Evolutionary conservation across 176 grass and related monocot species (phyloP), one percentile per base, ranked within the genome.

Genomic region (Carex myosuroides): DNA sequence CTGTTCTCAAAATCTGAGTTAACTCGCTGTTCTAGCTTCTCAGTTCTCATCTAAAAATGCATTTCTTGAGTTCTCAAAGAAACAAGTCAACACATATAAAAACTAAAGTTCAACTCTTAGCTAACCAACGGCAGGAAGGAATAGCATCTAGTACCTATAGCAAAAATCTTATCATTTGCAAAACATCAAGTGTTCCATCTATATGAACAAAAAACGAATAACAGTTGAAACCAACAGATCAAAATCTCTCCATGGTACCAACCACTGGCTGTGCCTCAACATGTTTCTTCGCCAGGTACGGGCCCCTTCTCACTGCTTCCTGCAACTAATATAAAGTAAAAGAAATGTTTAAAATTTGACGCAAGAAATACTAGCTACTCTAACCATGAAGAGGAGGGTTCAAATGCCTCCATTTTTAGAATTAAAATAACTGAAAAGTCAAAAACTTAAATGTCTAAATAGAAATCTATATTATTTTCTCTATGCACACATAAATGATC

Each of bases 301-400:
- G 95, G 26, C 92, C 95, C 52, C 92, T 91, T 85, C 58, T 89
- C 16, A 98, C 91, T 1, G 92, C 92, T 91, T 93, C 92, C 74
- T 90, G 94, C 86, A 98, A 82, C 95, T 98, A 80, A 82, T 42
- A 59, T 84, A 60, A 60, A 61, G 21, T 0, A 68, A 70, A 61
- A 73, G 13, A 53, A 70, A 39, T 62, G 18, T 61, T 13, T 13
- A 21, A 86, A 79, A 68, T 24, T 69, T 11, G 60, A 54, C 3
- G 8, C 39, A 68, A 59, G 18, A 29, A 74, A 53, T 58, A 13
- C 6, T 81, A 32, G 46, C 71, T 76, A 76, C 20, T 76, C 48
- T 48, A 55, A 4, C 48, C 70, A 8, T 54, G 44, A 20, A 52
- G 10, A 29, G 4, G 33, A 35, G 33, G 3, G 33, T 35, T 35